These are phyloP conservation scores for Gastrolobium bilobum DNA, from an alignment of 306 rosid genomes.

Conservation along the genomic window DNA sequence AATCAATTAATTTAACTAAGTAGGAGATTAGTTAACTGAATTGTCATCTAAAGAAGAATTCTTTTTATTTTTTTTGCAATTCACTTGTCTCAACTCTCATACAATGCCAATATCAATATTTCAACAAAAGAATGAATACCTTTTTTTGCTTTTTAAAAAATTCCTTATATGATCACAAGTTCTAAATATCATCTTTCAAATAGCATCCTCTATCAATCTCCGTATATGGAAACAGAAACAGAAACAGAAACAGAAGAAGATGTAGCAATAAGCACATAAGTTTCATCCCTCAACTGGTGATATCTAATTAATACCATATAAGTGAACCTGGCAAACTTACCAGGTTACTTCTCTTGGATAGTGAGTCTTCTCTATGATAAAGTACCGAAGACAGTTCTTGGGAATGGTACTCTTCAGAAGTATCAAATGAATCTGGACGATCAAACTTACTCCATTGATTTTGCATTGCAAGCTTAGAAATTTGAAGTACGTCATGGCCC, in stretches of 20 bases:
- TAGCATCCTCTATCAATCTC: neutral
- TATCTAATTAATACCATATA: neutral
- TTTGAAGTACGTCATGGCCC: conserved; percentile 70
- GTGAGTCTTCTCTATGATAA: conserved; percentile 76
- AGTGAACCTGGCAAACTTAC: conserved; percentile 59
- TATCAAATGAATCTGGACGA: conserved; percentile 91
- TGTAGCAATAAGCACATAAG: conserved; percentile 4
- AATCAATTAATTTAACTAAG: neutral
- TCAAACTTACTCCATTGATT: conserved; percentile 94
- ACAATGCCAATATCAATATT: conserved; percentile 16
- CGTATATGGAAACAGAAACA: conserved; percentile 18
- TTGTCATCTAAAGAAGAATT: conserved; percentile 23
- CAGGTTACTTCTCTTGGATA: conserved; percentile 76
- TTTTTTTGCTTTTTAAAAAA: neutral
- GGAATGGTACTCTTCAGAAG: conserved; percentile 91
- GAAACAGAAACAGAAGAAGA: conserved; percentile 19
- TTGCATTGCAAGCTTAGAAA: conserved; percentile 74
- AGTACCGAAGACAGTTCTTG: conserved; percentile 81
- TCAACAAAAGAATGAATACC: conserved; percentile 4
- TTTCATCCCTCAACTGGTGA: neutral
- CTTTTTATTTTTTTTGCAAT: neutral
- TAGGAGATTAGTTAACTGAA: conserved; percentile 4
- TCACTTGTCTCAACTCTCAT: neutral
- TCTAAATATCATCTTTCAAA: neutral
- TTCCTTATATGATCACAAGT: neutral